phyloP scores from a whole-genome alignment of 176 grass and related monocot species.

The Ampelocalamus luodianensis region DNA sequence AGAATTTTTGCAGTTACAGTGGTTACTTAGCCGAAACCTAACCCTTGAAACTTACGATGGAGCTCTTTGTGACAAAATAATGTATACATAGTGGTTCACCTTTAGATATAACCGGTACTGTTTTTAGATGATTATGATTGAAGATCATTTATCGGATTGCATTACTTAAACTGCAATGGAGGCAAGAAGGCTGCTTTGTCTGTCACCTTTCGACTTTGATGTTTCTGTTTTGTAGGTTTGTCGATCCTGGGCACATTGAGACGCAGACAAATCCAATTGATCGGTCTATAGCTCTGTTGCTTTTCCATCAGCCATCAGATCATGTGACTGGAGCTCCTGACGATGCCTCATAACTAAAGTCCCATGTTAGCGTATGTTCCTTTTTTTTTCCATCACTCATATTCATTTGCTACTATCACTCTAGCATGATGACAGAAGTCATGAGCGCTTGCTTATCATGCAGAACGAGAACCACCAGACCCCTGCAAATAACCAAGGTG shows the following conservation, averaged over 20 bases:
- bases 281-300: conserved; percentile 80
- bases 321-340: conserved; percentile 45
- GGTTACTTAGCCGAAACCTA: not conserved
- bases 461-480: conserved; percentile 47
- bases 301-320: conserved; percentile 69
- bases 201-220: conserved; percentile 42
- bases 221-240: conserved; percentile 56
- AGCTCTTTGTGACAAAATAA: not conserved
- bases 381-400: not conserved
- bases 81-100: not conserved
- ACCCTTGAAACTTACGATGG: not conserved
- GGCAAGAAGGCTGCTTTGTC: conserved; percentile 11
- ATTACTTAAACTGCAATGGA: conserved; percentile 8
- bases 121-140: conserved; percentile 10
- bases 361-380: conserved; percentile 50
- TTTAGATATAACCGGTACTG: not conserved
- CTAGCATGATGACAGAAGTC: not conserved
- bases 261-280: conserved; percentile 92
- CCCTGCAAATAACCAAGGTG: conserved; percentile 37
- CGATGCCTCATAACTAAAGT: conserved; percentile 45
- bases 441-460: conserved; percentile 2
- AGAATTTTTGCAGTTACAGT: not conserved
- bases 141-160: not conserved
- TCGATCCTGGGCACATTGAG: conserved; percentile 57
- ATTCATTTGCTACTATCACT: not conserved